Percentiles rank a stretch among this genome's conserved stretches.
phyloP scores from a whole-genome alignment of 2,329 filamentous ascomycete genomes.

The Alternaria gansuensis region DNA sequence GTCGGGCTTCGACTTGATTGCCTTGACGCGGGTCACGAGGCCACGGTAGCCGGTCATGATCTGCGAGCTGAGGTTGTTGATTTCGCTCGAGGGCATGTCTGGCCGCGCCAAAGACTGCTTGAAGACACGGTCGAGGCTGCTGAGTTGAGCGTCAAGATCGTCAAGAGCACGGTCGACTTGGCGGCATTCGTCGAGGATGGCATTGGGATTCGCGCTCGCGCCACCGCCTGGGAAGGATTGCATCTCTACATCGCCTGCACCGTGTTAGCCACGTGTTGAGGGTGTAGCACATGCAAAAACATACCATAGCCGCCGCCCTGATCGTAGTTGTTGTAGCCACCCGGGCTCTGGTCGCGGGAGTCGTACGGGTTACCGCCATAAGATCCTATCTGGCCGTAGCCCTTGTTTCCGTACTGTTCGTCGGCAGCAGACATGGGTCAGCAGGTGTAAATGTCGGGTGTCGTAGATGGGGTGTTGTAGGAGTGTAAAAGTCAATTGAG shows the following conservation, averaged over 20 bases:
- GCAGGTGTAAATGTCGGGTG: slow-evolving; percentile 16
- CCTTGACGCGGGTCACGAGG: slow-evolving; percentile 80
- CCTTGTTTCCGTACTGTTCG: slow-evolving; percentile 54
- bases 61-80: slow-evolving; percentile 77
- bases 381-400: slow-evolving; percentile 54
- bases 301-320: slow-evolving; percentile 48
- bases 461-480: slow-evolving; percentile 18
- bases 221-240: slow-evolving; percentile 60
- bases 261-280: slow-evolving; percentile 32
- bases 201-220: slow-evolving; percentile 67
- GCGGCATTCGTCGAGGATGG: slow-evolving; percentile 83
- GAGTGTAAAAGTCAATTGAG: slow-evolving; percentile 20
- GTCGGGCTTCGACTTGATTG: slow-evolving; percentile 82
- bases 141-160: slow-evolving; percentile 75
- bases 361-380: slow-evolving; percentile 57
- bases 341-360: slow-evolving; percentile 46
- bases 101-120: slow-evolving; percentile 76
- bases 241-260: slow-evolving; percentile 69
- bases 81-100: slow-evolving; percentile 73
- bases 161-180: slow-evolving; percentile 81
- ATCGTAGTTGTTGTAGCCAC: slow-evolving; percentile 65
- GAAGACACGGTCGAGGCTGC: slow-evolving; percentile 75
- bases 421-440: slow-evolving; percentile 34
- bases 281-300: slow-evolving; percentile 44
- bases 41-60: slow-evolving; percentile 85